Evolutionary conservation across 306 rosid species (phyloP), one percentile per base, ranked within the genome.

Genomic region (Canavalia ensiformis): DNA sequence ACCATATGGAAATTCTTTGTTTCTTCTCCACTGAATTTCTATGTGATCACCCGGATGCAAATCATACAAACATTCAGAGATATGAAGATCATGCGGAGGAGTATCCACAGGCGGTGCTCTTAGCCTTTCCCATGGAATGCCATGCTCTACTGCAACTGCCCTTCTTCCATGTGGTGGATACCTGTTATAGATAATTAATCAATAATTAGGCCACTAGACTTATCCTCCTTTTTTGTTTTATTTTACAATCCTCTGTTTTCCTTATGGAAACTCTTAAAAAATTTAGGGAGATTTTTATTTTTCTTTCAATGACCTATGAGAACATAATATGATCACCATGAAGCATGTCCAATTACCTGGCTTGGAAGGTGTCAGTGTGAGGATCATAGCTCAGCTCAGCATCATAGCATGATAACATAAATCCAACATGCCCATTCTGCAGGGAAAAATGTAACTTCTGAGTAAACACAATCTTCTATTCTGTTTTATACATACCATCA

Each of bases 1-100:
- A 95, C 99, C 99, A 76, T 93, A 95, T 75, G 99, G 99, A 77
- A 95, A 93, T 77, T 91, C 98, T 80, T 91, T 93, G 90, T 93
- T 95, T 78, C 90, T 90, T 82, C 98, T 91, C 99, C 98, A 95
- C 60, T 95, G 98, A 79, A 95, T 95, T 91, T 95, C 99, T 65
- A 93, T 67, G 83, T 87, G 96, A 83, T 95, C 93, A n/a, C 94
- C 97, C 2, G 97, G 98, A 64, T 68, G 82, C 74, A 95, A 81
- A 67, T 91, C 97, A 54, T 81, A 34, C 45, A 95, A 87, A 88
- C 90, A 88, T 51, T 91, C 90, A n/a, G 99, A 83, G 83, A 89
- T 28, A 78, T 95, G 96, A 85, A 95, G 99, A 86, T 93, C 92
- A 49, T 90, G 96, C 0, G 93, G 87, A 66, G 90, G 65, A 78